A percentile compares a stretch with the other conserved stretches of the same genome.
These are phyloP conservation scores for Pythium monospermum DNA, from an alignment of 352 stramenopile species.

Conservation along the genomic window DNA sequence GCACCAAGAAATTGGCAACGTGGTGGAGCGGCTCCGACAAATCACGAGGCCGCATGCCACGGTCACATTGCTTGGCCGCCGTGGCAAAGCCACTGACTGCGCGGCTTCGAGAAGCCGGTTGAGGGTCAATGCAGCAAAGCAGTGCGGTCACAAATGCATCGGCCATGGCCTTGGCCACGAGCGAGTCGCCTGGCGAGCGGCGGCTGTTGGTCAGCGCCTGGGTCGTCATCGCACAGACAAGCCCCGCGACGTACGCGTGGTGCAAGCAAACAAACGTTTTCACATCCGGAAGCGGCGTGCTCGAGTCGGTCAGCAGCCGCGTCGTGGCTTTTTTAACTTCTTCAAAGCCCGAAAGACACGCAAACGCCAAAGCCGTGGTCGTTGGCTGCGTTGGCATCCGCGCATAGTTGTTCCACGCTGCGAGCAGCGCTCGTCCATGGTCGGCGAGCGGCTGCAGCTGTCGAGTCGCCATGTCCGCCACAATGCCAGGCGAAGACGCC, in stretches of 20 bases:
- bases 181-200: slow-evolving; percentile 49
- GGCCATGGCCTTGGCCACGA: slow-evolving; percentile 59
- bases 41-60: slow-evolving; percentile 42
- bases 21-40: slow-evolving; percentile 63
- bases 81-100: slow-evolving; percentile 52
- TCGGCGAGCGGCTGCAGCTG: slow-evolving; percentile 59
- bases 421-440: slow-evolving; percentile 60
- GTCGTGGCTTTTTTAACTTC: slow-evolving; percentile 73
- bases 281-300: slow-evolving; percentile 31
- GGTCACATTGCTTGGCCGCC: slow-evolving; percentile 51
- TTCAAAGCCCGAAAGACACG: slow-evolving; percentile 72
- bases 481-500: too few relatives aligned
- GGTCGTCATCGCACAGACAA: slow-evolving; percentile 74
- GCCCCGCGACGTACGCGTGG: slow-evolving; percentile 69
- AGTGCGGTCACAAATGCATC: slow-evolving; percentile 73
- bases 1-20: slow-evolving; percentile 71
- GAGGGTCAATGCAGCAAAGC: slow-evolving; percentile 71
- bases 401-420: slow-evolving; percentile 73
- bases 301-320: slow-evolving; percentile 52
- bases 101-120: slow-evolving; percentile 42
- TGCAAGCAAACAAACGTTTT: slow-evolving; percentile 78
- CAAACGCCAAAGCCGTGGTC: slow-evolving; percentile 52
- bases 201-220: slow-evolving; percentile 68
- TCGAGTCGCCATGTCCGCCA: slow-evolving; percentile 9
- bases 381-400: slow-evolving; percentile 38